Base-by-base conservation (phyloP, 1,284 basidiomycete species). In the Cystobasidium pallidum region DNA sequence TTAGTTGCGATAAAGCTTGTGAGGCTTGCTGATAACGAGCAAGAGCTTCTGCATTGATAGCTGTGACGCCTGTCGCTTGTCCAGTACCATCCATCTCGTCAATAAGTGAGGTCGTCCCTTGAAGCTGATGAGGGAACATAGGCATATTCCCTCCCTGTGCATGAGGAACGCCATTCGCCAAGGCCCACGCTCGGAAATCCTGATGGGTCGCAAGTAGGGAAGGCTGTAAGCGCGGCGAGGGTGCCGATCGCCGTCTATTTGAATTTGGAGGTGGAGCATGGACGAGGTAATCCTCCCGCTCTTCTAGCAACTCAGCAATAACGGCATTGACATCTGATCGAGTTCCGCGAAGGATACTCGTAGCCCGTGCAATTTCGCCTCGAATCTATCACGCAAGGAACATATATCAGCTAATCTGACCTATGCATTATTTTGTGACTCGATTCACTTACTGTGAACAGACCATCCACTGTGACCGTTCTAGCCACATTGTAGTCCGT, bases 311-410 rank as follows among this genome's bases (percentile, higher is more conserved):
- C 34, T 78, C 77, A 51, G 75, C 74, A 64, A 80, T 77, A 52
- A 79, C 68, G 24, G 75, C 67, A n/a, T 74, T 75, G 8, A 78
- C 68, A 26, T 77, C 77, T 21, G 75, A 70, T 19, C 66, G 36
- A 17, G 66, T 75, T 17, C 75, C 75, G 17, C 76, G 75, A 51
- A 83, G 75, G 43, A 81, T 78, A 59, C 94, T 87, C 32, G 89
- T 89, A 11, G 94, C 95, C 47, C 95, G 89, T 92, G 97, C 97
- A 81, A 98, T 96, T 83, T 98, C 95, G 62, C 95, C 95, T 10
- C 95, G 92, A 78, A 99, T 95, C 92, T 94, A 66, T 51, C 26
- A 10, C 47, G 11, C 4, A 43, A 4, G 13, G 34, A 15, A 52
- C 11, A 19, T 41, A 26, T 15, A 24, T 11, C 17, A 24, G 61